Percentiles rank a stretch among this genome's conserved stretches.
phyloP scores from a whole-genome alignment of 768 basidiomycete species.

The Suillus lakei region DNA sequence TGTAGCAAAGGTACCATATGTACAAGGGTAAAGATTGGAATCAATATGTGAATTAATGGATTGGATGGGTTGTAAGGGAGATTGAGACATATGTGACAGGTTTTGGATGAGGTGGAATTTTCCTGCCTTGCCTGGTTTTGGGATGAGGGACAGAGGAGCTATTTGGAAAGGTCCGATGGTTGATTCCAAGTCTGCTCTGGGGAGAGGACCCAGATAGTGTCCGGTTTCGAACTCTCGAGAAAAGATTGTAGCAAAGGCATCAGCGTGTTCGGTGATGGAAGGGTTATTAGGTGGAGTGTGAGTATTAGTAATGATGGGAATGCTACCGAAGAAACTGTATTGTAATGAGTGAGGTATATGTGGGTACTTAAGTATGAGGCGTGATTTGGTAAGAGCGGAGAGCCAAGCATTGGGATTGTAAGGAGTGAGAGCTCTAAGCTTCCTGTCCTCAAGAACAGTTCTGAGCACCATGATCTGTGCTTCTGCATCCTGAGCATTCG shows the following conservation, averaged over 20 bases:
- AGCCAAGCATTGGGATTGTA: constrained; percentile 38
- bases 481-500: constrained; percentile 49
- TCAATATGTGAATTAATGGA: constrained; percentile 42
- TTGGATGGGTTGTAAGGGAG: constrained; percentile 17
- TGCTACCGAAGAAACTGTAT: constrained; percentile 35
- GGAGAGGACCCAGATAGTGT: constrained; percentile 40
- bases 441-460: constrained; percentile 40
- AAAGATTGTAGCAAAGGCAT: background rate
- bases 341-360: constrained; percentile 24
- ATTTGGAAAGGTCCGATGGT: constrained; percentile 45
- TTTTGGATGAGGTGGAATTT: constrained; percentile 44
- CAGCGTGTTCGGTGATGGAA: constrained; percentile 19
- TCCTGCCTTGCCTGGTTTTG: constrained; percentile 38
- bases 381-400: constrained; percentile 17
- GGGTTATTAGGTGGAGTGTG: constrained; percentile 39
- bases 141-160: constrained; percentile 40
- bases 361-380: constrained; percentile 34
- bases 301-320: constrained; percentile 25
- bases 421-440: constrained; percentile 31
- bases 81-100: constrained; percentile 34
- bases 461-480: constrained; percentile 42
- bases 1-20: constrained; percentile 50
- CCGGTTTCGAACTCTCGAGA: constrained; percentile 23
- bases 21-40: constrained; percentile 41
- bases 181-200: constrained; percentile 25